These are phyloP conservation scores for Solanum habrochaites DNA, from an alignment of 257 asterid genomes.

Conservation along the genomic window DNA sequence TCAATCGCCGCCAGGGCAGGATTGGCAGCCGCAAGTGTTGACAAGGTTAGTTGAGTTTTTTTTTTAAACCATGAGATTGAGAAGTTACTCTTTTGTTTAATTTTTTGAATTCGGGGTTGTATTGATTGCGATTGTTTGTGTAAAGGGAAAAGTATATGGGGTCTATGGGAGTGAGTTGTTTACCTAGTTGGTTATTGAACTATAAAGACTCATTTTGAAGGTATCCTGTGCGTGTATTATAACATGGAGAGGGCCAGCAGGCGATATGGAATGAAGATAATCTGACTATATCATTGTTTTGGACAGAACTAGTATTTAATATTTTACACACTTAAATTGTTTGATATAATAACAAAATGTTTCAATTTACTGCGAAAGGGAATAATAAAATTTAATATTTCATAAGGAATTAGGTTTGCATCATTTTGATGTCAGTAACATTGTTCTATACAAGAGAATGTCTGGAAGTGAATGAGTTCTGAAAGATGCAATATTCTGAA, in stretches of 20 bases:
- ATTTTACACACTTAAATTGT: neutral
- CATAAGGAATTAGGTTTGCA: neutral
- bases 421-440: neutral
- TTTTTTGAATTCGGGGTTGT: neutral
- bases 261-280: neutral
- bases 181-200: neutral
- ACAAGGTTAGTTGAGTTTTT: conserved; percentile 21
- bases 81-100: neutral
- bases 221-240: neutral
- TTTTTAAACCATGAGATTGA: neutral
- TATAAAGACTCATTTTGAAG: neutral
- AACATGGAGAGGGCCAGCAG: neutral
- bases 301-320: neutral
- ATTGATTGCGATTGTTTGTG: neutral
- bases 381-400: too few species aligned
- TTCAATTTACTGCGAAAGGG: neutral
- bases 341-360: neutral
- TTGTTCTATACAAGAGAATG: neutral
- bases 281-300: neutral
- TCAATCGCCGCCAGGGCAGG: conserved; percentile 12
- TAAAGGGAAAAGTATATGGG: neutral
- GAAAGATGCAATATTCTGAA: neutral
- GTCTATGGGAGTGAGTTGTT: neutral
- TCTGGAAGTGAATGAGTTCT: neutral
- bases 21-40: conserved; percentile 6